Conservation (phyloP, 352 stramenopile genomes). For the Phytophthora europaea region DNA sequence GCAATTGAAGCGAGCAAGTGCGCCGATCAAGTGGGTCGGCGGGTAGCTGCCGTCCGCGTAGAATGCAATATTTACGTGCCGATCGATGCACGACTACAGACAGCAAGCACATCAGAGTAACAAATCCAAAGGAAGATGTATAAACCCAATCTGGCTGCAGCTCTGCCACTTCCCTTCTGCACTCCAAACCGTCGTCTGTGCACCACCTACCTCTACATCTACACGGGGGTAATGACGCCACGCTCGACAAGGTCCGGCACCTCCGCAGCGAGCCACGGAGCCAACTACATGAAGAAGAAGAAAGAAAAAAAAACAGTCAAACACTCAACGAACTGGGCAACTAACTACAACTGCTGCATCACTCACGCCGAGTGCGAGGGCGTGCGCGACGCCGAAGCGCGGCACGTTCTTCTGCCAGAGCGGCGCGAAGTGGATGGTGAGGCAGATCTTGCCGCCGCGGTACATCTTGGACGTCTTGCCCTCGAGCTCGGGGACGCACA, state of each 20-base stretch:
- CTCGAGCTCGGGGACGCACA: conserved; percentile 90
- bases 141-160: conserved; percentile 19
- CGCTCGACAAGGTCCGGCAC: conserved; percentile 89
- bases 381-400: conserved; percentile 88
- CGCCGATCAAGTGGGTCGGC: conserved; percentile 8
- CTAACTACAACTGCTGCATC: not conserved
- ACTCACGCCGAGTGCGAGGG: conserved; percentile 82
- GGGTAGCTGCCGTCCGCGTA: conserved; percentile 30
- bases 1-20: conserved; percentile 12
- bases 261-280: conserved; percentile 89
- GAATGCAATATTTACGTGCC: conserved; percentile 44
- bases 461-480: conserved; percentile 95
- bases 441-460: conserved; percentile 89
- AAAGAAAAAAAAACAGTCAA: not conserved
- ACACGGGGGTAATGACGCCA: conserved; percentile 78
- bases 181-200: not conserved
- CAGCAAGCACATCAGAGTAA: conserved; percentile 33
- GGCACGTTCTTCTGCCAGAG: conserved; percentile 92
- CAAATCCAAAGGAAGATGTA: conserved; percentile 56
- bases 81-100: conserved; percentile 33
- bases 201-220: conserved; percentile 16
- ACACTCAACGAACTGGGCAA: not conserved
- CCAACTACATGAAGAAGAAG: conserved; percentile 55
- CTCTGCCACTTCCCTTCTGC: not conserved
- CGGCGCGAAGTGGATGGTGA: conserved; percentile 91